Evolutionary conservation across 2,329 filamentous ascomycete species (phyloP).

Genomic region (Orbilia javanica): DNA sequence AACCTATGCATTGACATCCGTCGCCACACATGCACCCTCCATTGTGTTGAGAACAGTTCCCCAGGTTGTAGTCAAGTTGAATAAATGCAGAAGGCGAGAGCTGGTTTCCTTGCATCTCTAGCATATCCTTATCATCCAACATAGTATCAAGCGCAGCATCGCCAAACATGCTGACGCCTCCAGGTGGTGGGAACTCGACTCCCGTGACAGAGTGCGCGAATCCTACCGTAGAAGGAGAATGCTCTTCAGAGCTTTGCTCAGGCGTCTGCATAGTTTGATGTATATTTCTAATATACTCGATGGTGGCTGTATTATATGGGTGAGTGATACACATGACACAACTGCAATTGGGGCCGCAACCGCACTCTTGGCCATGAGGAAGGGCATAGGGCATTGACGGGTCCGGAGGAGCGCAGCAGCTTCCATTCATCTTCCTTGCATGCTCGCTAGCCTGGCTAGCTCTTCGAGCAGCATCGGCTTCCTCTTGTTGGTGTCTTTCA

Average conservation of each 20-base stretch:
- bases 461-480: conserved; percentile 32
- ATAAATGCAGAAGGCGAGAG: conserved; percentile 60
- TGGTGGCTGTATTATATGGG: conserved; percentile 67
- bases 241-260: conserved; percentile 59
- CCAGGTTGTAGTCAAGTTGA: conserved; percentile 60
- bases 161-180: conserved; percentile 36
- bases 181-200: conserved; percentile 17
- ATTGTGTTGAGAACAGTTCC: conserved; percentile 60
- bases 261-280: conserved; percentile 65
- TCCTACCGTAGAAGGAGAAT: conserved; percentile 52
- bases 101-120: conserved; percentile 36
- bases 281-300: conserved; percentile 67
- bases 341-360: conserved; percentile 67
- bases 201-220: conserved; percentile 41
- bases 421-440: conserved; percentile 24
- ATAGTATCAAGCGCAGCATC: conserved; percentile 43
- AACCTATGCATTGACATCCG: conserved; percentile 61
- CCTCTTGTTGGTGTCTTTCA: conserved; percentile 44
- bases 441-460: conserved; percentile 49
- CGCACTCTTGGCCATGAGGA: conserved; percentile 64
- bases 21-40: conserved; percentile 61
- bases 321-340: conserved; percentile 68
- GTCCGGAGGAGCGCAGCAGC: conserved; percentile 27
- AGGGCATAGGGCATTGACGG: conserved; percentile 24
- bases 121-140: conserved; percentile 36